phyloP scores from a whole-genome alignment of 2,329 filamentous ascomycete species.

The Daldinia eschscholtzii region DNA sequence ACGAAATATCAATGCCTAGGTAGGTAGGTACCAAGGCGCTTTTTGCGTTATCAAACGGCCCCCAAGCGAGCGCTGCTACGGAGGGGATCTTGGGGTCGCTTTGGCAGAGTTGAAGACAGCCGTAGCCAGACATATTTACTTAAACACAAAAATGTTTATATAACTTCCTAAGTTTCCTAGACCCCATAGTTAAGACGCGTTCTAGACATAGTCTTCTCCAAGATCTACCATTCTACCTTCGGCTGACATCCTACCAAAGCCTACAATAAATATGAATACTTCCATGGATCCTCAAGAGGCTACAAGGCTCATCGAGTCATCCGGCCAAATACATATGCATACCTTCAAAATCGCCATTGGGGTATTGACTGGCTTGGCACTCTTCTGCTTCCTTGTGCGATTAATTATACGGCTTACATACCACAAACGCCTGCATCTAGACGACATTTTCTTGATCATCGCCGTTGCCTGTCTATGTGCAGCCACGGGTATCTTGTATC shows the following conservation, averaged over 20 bases:
- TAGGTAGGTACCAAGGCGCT: too few species aligned
- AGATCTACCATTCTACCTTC: not conserved
- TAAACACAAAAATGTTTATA: too few species aligned
- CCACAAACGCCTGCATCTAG: not conserved
- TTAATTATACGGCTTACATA: not conserved
- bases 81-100: too few species aligned
- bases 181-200: too few species aligned
- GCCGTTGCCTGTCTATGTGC: not conserved
- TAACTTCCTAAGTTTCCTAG: too few species aligned
- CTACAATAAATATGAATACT: not conserved
- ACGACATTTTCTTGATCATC: not conserved
- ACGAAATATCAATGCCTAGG: too few species aligned
- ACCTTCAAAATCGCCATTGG: not conserved
- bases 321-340: not conserved
- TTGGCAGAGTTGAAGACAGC: too few species aligned
- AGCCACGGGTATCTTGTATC: not conserved
- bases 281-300: not conserved
- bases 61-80: too few species aligned
- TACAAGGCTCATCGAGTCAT: not conserved
- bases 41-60: too few species aligned
- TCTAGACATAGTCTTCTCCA: not conserved
- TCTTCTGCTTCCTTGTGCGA: not conserved
- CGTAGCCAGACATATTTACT: too few species aligned
- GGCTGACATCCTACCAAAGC: not conserved
- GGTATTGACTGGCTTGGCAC: not conserved